Evolutionary conservation across 306 rosid species (phyloP), one percentile per base, ranked within the genome.

Genomic region (Lupinus albus): DNA sequence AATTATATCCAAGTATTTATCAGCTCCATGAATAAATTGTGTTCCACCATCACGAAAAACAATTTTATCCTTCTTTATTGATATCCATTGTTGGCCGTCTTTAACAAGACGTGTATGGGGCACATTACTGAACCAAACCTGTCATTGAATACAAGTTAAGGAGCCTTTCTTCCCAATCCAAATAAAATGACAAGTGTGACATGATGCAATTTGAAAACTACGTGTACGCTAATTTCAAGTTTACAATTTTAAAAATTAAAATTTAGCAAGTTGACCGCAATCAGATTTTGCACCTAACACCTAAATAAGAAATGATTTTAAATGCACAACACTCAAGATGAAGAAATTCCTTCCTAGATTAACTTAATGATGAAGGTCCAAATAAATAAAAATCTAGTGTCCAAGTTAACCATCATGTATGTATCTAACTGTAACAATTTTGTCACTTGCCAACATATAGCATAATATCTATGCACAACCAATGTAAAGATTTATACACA

Each of bases 41-140:
- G 95, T 85, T 64, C 92, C 87, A 67, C 92, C 96, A 63, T 95
- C 92, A 7, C 88, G 92, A 72, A 92, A 92, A 58, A 79, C 52
- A 13, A 87, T 87, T 64, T 84, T 92, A 80, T 84, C 89, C 17
- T 77, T 73, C 49, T 84, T 82, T 58, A 75, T 66, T 5, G 88
- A 67, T 61, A 89, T 89, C 97, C 95, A 89, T 77, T 92, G 87
- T 70, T 92, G 90, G 32, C 96, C 94, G 15, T 89, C 92, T 85
- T 89, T 92, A 67, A 87, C 92, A 58, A 87, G 77, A 55, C 91
- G 89, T 56, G 88, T 76, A 72, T 84, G 95, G 35, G 97, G 97
- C 66, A 92, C 95, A 78, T 92, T 92, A 76, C 85, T 74, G 76
- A 80, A 87, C 96, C 97, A 92, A 71, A 87, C 89, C 97, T 92